Evolutionary conservation across 2,329 filamentous ascomycete genomes (phyloP), one percentile per base, ranked within the genome.

Genomic region (Epichloe coenophiala): DNA sequence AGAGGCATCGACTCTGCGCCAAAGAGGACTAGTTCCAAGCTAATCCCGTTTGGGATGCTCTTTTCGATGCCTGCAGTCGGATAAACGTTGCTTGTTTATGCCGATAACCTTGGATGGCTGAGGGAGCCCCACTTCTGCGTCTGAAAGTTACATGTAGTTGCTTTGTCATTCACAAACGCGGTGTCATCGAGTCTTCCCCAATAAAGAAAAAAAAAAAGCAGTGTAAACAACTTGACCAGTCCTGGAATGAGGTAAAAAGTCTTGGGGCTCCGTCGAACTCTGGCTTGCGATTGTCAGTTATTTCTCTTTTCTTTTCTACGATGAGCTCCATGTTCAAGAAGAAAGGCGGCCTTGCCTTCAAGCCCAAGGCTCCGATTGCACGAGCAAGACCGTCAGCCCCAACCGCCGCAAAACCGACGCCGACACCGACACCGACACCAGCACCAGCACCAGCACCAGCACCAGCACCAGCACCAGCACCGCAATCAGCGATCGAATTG

Each of bases 301-400:
- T 15, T n/a, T 8, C 17, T 27, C 36, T 27, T 37, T 43, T 2
- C 12, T 46, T 33, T 21, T 40, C 52, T 68, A 73, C 68, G 58
- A 83, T 85, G 72, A 80, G 76, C 68, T 77, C 74, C 53, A 83
- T 84, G 69, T 75, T 83, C 65, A 86, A 86, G 69, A 85, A 86
- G 67, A 71, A 74, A 58, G 74, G 71, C 60, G 73, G 74, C 58
- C 69, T 74, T 52, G 73, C 73, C 68, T 87, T 88, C 69, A 85
- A 85, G 63, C 84, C 84, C 43, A 88, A 85, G 69, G 77, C 78
- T 56, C 78, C 77, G 35, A 64, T 68, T 36, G 71, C 73, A 56
- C 77, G 81, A 60, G 43, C 52, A 13, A 48, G 49, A 42, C 44
- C 52, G 38, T 48, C 57, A 7, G 45, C 40, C 17, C 17, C 52